Conservation (phyloP, 1,139 yeast species). For the Arxiozyma heterogenica region DNA sequence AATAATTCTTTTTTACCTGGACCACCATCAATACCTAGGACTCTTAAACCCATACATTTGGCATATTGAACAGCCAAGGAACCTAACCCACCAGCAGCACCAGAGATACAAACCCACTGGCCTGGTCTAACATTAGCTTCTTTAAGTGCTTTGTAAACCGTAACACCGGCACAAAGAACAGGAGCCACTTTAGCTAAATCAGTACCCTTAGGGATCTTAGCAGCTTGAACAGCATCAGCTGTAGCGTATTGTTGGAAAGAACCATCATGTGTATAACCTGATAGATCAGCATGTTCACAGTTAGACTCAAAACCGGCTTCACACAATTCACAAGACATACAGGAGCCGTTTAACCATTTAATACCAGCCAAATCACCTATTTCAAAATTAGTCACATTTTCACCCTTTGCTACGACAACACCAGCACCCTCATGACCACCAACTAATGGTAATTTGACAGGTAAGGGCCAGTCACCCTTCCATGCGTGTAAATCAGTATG, state of each 20-base stretch:
- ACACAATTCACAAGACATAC: conserved; percentile 63
- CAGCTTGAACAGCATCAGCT: conserved; percentile 72
- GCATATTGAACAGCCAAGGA: conserved; percentile 70
- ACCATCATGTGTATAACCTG: conserved; percentile 75
- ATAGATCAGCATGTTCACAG: conserved; percentile 58
- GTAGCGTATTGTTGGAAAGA: conserved; percentile 75
- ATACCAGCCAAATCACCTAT: conserved; percentile 67
- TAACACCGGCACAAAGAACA: conserved; percentile 72
- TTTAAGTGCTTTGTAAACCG: conserved; percentile 70
- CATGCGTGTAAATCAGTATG: conserved; percentile 65
- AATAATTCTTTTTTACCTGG: conserved; percentile 51
- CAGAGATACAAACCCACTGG: conserved; percentile 69
- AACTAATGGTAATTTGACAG: conserved; percentile 51
- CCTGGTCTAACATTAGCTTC: conserved; percentile 57
- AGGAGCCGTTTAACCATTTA: conserved; percentile 69
- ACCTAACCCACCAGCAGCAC: conserved; percentile 77
- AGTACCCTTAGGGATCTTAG: conserved; percentile 55
- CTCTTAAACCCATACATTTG: conserved; percentile 62
- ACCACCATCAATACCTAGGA: conserved; percentile 70
- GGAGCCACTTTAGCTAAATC: conserved; percentile 64
- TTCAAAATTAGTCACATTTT: conserved; percentile 55
- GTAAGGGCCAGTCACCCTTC: conserved; percentile 64
- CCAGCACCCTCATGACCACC: conserved; percentile 86
- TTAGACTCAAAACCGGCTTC: conserved; percentile 55
- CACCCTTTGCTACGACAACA: conserved; percentile 62